These are phyloP conservation scores for Rosa multiflora DNA, from an alignment of 306 rosid species.

Conservation along the genomic window DNA sequence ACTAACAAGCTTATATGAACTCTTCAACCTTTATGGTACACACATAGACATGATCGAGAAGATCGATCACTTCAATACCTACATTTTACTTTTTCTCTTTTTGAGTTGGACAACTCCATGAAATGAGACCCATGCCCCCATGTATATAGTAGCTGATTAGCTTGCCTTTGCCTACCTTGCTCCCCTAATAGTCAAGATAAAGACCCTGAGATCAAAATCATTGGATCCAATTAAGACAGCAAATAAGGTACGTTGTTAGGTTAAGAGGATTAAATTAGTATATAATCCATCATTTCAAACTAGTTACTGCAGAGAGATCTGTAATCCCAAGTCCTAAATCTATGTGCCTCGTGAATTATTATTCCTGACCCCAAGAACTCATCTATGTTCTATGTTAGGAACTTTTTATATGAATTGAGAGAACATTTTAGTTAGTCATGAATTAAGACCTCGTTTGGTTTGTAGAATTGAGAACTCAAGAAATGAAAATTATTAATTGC, in stretches of 20 bases:
- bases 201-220: constrained; percentile 44
- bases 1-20: constrained; percentile 26
- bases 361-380: constrained; percentile 19
- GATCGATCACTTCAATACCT: constrained; percentile 25
- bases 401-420: neutral
- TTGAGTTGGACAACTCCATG: constrained; percentile 31
- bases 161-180: constrained; percentile 18
- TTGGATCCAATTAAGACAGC: constrained; percentile 62
- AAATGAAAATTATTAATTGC: no score
- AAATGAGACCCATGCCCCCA: constrained; percentile 31
- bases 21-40: constrained; percentile 32
- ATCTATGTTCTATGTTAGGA: constrained; percentile 4
- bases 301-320: constrained; percentile 26
- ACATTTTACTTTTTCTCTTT: constrained; percentile 9
- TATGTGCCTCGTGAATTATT: constrained; percentile 27
- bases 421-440: neutral
- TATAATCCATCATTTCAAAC: constrained; percentile 14
- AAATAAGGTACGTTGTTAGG: constrained; percentile 40
- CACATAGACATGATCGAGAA: constrained; percentile 25
- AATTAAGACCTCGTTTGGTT: no score
- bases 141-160: constrained; percentile 17
- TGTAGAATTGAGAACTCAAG: no score
- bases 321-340: constrained; percentile 31
- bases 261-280: constrained; percentile 17
- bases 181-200: constrained; percentile 20